These are phyloP conservation scores for Fusarium liriodendri DNA, from an alignment of 2,329 filamentous ascomycete species.

Conservation along the genomic window DNA sequence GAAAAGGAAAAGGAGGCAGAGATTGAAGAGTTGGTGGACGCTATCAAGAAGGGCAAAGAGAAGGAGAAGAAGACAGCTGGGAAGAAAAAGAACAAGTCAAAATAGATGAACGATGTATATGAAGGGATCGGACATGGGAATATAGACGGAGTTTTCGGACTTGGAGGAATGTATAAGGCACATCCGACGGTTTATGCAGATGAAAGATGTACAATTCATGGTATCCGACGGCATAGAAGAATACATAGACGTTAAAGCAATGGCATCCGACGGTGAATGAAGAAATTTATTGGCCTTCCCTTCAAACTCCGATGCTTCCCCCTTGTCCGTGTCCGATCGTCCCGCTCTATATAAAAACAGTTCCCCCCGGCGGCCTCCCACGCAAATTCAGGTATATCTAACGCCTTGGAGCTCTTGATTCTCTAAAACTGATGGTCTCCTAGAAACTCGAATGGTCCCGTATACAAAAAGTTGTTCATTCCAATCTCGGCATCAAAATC, in stretches of 20 bases:
- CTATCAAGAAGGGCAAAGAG: constrained; percentile 58
- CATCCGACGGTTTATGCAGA: constrained; percentile 13
- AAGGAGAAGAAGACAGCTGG: constrained; percentile 40
- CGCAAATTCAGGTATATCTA: background rate
- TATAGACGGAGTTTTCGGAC: constrained; percentile 37
- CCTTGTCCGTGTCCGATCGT: constrained; percentile 25
- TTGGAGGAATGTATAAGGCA: background rate
- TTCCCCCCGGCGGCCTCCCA: background rate
- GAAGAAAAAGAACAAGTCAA: constrained; percentile 41
- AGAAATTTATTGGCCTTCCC: background rate
- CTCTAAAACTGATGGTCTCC: constrained; percentile 13
- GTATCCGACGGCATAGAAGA: background rate
- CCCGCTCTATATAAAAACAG: constrained; percentile 10
- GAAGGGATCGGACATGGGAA: constrained; percentile 27
- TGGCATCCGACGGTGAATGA: constrained; percentile 11
- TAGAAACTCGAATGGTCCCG: constrained; percentile 37
- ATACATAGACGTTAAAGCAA: background rate
- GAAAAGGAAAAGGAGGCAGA: constrained; percentile 48
- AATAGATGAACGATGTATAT: constrained; percentile 30
- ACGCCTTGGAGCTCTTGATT: background rate
- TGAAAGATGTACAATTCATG: background rate
- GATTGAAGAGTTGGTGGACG: constrained; percentile 53
- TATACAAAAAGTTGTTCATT: constrained; percentile 34
- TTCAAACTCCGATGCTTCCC: constrained; percentile 22
- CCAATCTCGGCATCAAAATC: constrained; percentile 31